Evolutionary conservation across 441 rosid species (phyloP).

Genomic region (Metrosideros polymorpha): DNA sequence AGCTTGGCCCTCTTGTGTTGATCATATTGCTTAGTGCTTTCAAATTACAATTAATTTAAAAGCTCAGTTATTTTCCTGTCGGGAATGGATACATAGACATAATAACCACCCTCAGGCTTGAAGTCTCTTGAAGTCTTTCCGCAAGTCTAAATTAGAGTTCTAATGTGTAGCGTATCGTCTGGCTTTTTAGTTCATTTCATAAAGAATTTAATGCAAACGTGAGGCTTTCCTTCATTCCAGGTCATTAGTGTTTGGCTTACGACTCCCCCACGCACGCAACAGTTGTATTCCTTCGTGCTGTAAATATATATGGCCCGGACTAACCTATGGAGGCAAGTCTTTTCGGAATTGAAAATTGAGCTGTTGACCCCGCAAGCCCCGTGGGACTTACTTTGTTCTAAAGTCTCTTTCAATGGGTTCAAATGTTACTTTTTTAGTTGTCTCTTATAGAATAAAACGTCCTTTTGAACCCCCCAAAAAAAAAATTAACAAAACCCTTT

Average conservation of each 20-base stretch:
- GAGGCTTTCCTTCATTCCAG: not conserved
- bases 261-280: not conserved
- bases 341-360: not conserved
- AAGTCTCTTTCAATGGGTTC: not conserved
- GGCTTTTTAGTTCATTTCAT: not conserved
- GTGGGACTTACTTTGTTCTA: not conserved
- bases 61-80: not conserved
- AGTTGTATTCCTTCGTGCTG: not conserved
- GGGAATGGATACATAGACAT: not conserved
- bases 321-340: not conserved
- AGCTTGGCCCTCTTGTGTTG: not conserved
- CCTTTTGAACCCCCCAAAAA: not conserved
- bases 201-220: not conserved
- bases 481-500: not conserved
- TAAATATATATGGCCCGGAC: not conserved
- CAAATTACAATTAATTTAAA: not conserved
- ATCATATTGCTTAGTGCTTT: not conserved
- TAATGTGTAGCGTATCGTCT: not conserved
- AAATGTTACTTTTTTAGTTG: not conserved
- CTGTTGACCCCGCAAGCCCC: not conserved
- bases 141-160: not conserved
- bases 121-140: not conserved
- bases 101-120: not conserved
- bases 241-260: not conserved
- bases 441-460: not conserved